phyloP scores from a whole-genome alignment of 2,329 filamentous ascomycete species.

The Epichloe hybrida region DNA sequence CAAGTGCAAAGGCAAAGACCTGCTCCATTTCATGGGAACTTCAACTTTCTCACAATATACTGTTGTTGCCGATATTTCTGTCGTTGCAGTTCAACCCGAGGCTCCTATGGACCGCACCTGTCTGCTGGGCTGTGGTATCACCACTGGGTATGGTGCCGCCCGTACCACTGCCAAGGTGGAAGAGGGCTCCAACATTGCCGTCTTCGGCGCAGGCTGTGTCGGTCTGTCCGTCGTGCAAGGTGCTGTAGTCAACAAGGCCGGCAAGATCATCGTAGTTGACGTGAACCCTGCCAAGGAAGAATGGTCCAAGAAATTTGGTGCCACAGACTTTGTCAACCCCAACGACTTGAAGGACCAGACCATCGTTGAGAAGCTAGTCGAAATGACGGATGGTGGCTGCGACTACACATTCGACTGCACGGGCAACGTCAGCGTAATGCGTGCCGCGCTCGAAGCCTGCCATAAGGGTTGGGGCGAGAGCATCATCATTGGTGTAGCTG shows the following conservation, averaged over 20 bases:
- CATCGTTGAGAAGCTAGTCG: conserved; percentile 83
- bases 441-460: conserved; percentile 88
- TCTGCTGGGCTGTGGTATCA: conserved; percentile 94
- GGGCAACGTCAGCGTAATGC: conserved; percentile 91
- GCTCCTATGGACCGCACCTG: conserved; percentile 95
- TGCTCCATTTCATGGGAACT: conserved; percentile 98
- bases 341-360: conserved; percentile 63
- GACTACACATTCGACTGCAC: conserved; percentile 99
- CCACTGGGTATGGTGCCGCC: conserved; percentile 92
- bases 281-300: conserved; percentile 83
- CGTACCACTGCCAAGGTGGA: conserved; percentile 87
- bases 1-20: conserved; percentile 84
- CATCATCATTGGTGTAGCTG: conserved; percentile 94
- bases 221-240: conserved; percentile 93
- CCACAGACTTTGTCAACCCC: conserved; percentile 94
- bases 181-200: conserved; percentile 73
- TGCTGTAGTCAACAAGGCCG: conserved; percentile 69
- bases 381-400: conserved; percentile 95
- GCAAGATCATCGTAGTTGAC: conserved; percentile 59
- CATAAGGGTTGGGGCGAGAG: conserved; percentile 99
- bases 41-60: conserved; percentile 99
- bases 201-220: conserved; percentile 94
- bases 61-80: conserved; percentile 95
- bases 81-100: conserved; percentile 80
- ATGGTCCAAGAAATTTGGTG: conserved; percentile 90